Evolutionary conservation across 805 yeast species (phyloP).

Genomic region (Teunomyces lycoperdinae): DNA sequence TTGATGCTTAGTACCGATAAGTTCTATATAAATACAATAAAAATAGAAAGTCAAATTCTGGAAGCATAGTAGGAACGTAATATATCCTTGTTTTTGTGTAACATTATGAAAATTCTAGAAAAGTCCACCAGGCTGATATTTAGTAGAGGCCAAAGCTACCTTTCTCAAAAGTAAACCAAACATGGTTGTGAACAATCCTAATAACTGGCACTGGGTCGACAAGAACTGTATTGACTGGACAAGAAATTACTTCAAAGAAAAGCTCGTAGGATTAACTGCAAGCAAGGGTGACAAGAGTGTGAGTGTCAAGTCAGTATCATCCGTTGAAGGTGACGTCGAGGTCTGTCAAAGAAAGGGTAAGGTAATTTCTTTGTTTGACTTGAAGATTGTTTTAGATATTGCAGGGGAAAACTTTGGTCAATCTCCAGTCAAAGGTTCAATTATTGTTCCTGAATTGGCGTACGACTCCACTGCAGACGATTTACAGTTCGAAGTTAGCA

Average conservation of each 20-base stretch:
- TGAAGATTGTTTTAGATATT: conserved; percentile 62
- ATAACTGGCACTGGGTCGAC: conserved; percentile 99
- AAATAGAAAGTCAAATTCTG: neutral
- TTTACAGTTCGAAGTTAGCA: conserved; percentile 75
- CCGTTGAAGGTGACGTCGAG: conserved; percentile 92
- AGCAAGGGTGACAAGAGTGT: conserved; percentile 29
- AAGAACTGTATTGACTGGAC: conserved; percentile 96
- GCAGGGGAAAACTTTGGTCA: conserved; percentile 41
- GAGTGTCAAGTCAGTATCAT: conserved; percentile 42
- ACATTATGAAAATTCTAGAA: conserved; percentile 9
- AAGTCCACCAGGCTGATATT: conserved; percentile 3
- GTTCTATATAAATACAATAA: neutral
- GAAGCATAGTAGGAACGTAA: neutral
- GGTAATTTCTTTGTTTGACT: conserved; percentile 86
- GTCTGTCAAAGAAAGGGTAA: conserved; percentile 97
- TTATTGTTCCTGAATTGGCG: conserved; percentile 87
- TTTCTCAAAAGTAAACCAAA: conserved; percentile 3
- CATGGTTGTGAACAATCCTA: conserved; percentile 96
- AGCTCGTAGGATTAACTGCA: conserved; percentile 50
- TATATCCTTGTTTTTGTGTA: neutral
- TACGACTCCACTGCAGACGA: conserved; percentile 87
- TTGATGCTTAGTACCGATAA: conserved; percentile 5
- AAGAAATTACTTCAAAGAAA: conserved; percentile 64
- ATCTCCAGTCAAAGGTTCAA: conserved; percentile 59
- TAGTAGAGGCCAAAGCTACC: no score